phyloP scores from a whole-genome alignment of 345 rosid species.

The Arabis alpina region DNA sequence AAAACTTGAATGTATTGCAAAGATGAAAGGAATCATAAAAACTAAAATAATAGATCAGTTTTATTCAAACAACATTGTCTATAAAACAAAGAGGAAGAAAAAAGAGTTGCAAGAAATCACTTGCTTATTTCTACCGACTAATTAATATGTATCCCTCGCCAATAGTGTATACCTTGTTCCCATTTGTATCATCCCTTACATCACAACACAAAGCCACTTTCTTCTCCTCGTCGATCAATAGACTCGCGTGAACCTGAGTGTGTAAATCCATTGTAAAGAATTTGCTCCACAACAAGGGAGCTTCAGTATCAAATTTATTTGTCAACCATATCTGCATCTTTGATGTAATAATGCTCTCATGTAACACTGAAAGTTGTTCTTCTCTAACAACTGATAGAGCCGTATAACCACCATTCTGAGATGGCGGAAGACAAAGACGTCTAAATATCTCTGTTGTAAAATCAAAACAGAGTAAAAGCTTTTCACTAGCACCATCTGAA shows the following conservation, averaged over 20 bases:
- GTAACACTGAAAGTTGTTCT: background rate
- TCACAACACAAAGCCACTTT: background rate
- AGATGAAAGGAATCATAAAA: background rate
- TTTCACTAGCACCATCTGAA: too few species aligned
- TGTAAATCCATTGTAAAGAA: background rate
- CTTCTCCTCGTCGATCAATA: slow-evolving; percentile 1
- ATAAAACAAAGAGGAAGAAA: background rate
- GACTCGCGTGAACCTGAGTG: background rate
- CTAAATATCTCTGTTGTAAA: background rate
- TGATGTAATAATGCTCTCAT: background rate
- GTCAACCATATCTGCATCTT: background rate
- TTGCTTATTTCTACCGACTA: background rate
- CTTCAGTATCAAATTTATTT: background rate
- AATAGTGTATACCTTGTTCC: background rate
- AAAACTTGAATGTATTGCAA: too few species aligned
- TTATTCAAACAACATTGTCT: background rate
- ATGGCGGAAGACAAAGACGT: background rate
- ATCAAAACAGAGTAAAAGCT: background rate
- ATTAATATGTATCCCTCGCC: background rate
- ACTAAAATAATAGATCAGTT: background rate
- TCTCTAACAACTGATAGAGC: slow-evolving; percentile 4
- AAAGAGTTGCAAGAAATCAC: background rate
- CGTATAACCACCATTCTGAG: background rate
- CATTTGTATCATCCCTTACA: background rate
- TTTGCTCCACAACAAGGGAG: background rate